Conservation (phyloP, 1,139 yeast species). For the Debaryomyces coudertii region DNA sequence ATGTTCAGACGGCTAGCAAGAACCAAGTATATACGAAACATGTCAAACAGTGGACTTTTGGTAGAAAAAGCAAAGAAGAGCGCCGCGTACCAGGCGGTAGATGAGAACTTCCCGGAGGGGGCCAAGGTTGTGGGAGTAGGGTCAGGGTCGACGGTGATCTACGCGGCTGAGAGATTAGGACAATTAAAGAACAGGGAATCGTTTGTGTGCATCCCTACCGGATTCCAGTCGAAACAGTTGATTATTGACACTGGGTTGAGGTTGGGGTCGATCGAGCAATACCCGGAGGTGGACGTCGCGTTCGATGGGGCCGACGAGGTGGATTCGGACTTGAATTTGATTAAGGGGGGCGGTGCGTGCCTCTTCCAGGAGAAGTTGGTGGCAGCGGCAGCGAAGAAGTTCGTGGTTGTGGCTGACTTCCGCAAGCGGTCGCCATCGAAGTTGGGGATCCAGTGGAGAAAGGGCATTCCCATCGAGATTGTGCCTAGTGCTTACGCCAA, state of each 20-base stretch:
- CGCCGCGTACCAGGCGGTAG: slow-evolving; percentile 93
- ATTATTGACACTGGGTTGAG: slow-evolving; percentile 79
- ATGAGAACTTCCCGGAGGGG: slow-evolving; percentile 72
- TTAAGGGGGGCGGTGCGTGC: slow-evolving; percentile 99
- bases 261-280: slow-evolving; percentile 83
- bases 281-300: slow-evolving; percentile 79
- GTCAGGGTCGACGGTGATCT: slow-evolving; percentile 94
- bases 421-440: slow-evolving; percentile 69
- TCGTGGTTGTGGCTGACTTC: slow-evolving; percentile 90
- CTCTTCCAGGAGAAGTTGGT: slow-evolving; percentile 95
- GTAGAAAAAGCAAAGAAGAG: slow-evolving; percentile 74
- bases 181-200: slow-evolving; percentile 59
- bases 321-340: slow-evolving; percentile 75
- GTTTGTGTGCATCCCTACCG: slow-evolving; percentile 89
- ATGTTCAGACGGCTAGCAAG: slow-evolving; percentile 2
- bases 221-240: slow-evolving; percentile 89
- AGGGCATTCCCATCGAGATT: slow-evolving; percentile 95
- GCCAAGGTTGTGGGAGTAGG: slow-evolving; percentile 91
- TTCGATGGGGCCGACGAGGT: slow-evolving; percentile 99
- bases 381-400: slow-evolving; percentile 75
- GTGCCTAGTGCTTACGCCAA: slow-evolving; percentile 87
- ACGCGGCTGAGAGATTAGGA: slow-evolving; percentile 92
- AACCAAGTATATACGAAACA: slow-evolving; percentile 5
- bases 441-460: slow-evolving; percentile 81
- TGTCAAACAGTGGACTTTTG: slow-evolving; percentile 10